Base-by-base conservation (phyloP, 331 rosid genomes). In the Pyrus hybrid region DNA sequence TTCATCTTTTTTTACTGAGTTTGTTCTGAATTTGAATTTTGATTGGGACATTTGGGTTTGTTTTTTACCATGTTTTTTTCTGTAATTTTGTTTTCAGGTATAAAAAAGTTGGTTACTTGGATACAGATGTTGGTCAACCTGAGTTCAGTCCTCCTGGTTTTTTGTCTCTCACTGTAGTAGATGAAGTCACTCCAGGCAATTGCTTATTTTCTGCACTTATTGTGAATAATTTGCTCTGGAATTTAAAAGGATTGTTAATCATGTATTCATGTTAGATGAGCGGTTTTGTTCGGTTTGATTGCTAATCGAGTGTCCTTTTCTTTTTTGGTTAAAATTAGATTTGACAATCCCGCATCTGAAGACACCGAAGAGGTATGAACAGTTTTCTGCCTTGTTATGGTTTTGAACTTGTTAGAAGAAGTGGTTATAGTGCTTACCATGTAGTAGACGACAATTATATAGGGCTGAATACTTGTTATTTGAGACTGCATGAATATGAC, bases 61-160 rank as follows among this genome's bases (percentile, higher is more conserved):
- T 71, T 66, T 79, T 67, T 37, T 32, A 8, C 20, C 67, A 7
- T n/a, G 30, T 22, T 26, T 25, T 25, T 7, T 60, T 63, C 37
- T 63, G 18, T 63, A 25, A 63, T 13, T 66, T 28, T n/a, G 6
- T 56, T 78, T 81, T 32, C 81, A 86, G 96, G 83, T 83, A 81
- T 62, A 69, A 22, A 33, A 86, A 72, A 80, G 97, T 92, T 30
- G 93, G 86, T 70, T 94, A 89, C 83, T 80, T 94, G n/a, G 97
- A 94, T 77, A 88, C 97, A 29, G 97, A 94, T 81, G 97, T 92
- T 37, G 99, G 99, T 73, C 99, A 94, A 79, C 85, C 98, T 30
- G 96, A 87, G 89, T 93, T 93, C 72, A 87, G 93, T 72, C 90
- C 96, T 80, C 96, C 97, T 33, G 97, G 88, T 57, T 84, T 92